Evolutionary conservation across 2,329 filamentous ascomycete genomes (phyloP), one percentile per base, ranked within the genome.

Genomic region (Aspergillus unguis): DNA sequence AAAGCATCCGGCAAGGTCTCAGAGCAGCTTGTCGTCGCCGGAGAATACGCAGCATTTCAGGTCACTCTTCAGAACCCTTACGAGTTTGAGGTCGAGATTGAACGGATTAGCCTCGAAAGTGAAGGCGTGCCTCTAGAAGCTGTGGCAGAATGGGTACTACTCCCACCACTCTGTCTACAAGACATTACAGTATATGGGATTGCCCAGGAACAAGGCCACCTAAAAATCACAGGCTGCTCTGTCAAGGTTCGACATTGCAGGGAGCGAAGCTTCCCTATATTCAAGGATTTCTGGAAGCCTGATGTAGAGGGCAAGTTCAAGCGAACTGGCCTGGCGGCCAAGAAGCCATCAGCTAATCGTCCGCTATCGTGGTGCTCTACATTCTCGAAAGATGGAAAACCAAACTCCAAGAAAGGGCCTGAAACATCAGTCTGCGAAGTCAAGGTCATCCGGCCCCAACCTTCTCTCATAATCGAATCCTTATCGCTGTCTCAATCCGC

Each of bases 21-120:
- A 9, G 85, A 91, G 53, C 80, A 80, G 52, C 81, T 90, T 1
- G 77, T 96, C 29, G 88, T 97, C 23, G 85, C 89, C 4, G 86
- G 85, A 11, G 92, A 97, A 69, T 74, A 82, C 53, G 85, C 88
- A 2, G 84, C 81, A 3, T 96, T 96, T 70, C 82, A 83, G 60
- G 80, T 97, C 29, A 91, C 88, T 1, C 76, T 99, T 17, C 94
- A 97, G 66, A 99, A 99, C 62, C 90, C 92, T 0, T 96, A 91
- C 62, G 92, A 97, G 55, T 87, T 97, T 58, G 90, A 96, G 56
- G 76, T 99, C 4, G 90, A 95, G 50, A 85, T 99, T 32, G 91
- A 97, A 66, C 86, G 84, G 48, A 80, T 99, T 41, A 80, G 79
- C 27, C 75, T 99, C 5, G 85, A 90, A 56, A 83, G 85, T 7